phyloP scores from a whole-genome alignment of 345 rosid genomes.

The Melaleuca alternifolia region DNA sequence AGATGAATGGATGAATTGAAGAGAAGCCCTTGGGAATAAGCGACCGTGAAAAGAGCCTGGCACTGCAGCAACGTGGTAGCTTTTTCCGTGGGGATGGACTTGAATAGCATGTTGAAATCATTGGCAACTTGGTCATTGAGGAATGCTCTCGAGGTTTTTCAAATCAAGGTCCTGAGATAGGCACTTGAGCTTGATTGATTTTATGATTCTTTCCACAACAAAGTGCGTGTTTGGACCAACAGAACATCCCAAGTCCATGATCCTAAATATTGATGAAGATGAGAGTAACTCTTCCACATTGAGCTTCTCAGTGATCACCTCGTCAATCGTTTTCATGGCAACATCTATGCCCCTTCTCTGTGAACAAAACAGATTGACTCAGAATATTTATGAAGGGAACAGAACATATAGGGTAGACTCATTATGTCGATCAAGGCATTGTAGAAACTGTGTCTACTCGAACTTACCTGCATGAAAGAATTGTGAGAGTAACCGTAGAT shows the following conservation, averaged over 20 bases:
- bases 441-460: not conserved
- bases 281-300: not conserved
- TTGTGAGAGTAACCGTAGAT: not conserved
- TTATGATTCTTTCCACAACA: constrained; percentile 17
- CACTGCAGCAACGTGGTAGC: constrained; percentile 14
- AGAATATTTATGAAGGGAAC: not conserved
- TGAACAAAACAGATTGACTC: not conserved
- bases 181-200: constrained; percentile 9
- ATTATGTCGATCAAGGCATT: not conserved
- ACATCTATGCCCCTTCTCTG: not conserved
- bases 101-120: constrained; percentile 42
- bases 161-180: not conserved
- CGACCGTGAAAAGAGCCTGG: constrained; percentile 25
- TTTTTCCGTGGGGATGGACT: constrained; percentile 14
- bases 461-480: not conserved
- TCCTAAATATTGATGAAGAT: not conserved
- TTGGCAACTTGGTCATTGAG: constrained; percentile 24
- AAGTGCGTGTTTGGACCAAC: constrained; percentile 29
- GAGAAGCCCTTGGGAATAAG: constrained; percentile 16
- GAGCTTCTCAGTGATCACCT: not conserved
- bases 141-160: constrained; percentile 17
- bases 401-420: not conserved
- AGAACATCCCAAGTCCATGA: constrained; percentile 19
- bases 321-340: not conserved
- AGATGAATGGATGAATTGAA: constrained; percentile 22